Percentiles rank a stretch among this genome's conserved stretches.
Evolutionary conservation across 2,329 filamentous ascomycete species (phyloP).

Genomic region (Penicillium thymicola): DNA sequence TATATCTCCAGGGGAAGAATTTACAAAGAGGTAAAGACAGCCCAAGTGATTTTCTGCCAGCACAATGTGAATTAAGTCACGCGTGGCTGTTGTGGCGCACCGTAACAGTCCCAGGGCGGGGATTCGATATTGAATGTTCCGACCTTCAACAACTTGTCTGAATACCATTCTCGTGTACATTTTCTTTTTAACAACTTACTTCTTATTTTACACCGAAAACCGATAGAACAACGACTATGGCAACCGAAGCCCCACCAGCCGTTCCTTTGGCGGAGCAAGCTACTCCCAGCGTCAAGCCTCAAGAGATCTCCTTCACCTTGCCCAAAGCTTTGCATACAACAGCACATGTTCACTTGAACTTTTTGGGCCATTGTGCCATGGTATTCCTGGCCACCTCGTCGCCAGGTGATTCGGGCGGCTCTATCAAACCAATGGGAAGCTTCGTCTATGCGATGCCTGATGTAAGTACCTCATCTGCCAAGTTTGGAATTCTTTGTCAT

Average conservation of each 20-base stretch:
- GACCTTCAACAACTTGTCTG: not conserved
- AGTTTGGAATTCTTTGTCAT: not conserved
- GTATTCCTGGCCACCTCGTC: constrained; percentile 58
- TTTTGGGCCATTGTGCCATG: constrained; percentile 51
- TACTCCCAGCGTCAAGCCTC: constrained; percentile 38
- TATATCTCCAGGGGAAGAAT: not conserved
- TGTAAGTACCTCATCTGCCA: constrained; percentile 50
- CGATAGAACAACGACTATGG: constrained; percentile 1
- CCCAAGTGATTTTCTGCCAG: not conserved
- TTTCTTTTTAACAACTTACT: not conserved
- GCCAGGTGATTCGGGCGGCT: constrained; percentile 40
- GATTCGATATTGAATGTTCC: not conserved
- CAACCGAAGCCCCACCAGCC: constrained; percentile 12
- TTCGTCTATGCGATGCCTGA: constrained; percentile 93
- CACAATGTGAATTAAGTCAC: not conserved
- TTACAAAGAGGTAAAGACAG: not conserved
- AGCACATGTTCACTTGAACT: constrained; percentile 58
- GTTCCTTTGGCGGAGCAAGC: constrained; percentile 19
- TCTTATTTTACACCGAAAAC: not conserved
- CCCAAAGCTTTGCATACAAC: constrained; percentile 56
- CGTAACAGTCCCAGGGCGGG: not conserved
- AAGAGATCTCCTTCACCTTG: constrained; percentile 57
- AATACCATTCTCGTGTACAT: not conserved
- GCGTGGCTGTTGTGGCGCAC: not conserved
- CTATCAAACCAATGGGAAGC: constrained; percentile 66